These are phyloP conservation scores for Malbranchea zuffiana DNA, from an alignment of 2,329 filamentous ascomycete species.

Conservation along the genomic window DNA sequence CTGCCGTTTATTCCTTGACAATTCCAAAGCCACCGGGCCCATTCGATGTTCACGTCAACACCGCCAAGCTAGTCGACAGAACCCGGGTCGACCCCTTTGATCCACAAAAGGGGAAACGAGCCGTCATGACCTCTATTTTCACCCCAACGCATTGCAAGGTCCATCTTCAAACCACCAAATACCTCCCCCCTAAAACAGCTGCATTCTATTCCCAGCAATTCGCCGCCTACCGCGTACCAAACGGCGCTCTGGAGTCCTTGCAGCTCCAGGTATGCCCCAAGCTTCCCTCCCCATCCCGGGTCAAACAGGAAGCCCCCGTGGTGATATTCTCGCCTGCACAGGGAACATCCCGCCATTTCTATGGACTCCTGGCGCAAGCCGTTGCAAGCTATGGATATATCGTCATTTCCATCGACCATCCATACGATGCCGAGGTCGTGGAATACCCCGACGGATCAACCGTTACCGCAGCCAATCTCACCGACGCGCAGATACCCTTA, in stretches of 20 bases:
- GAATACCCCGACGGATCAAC: constrained; percentile 23
- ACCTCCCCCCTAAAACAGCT: constrained; percentile 24
- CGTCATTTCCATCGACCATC: constrained; percentile 28
- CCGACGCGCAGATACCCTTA: constrained; percentile 7
- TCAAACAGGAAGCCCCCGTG: too few species aligned
- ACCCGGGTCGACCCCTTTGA: too few species aligned
- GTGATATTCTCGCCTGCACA: constrained; percentile 27
- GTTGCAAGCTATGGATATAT: constrained; percentile 27
- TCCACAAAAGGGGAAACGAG: too few species aligned
- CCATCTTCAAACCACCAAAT: constrained; percentile 12
- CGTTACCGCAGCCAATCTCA: constrained; percentile 12
- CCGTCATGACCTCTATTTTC: constrained; percentile 26
- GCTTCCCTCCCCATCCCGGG: too few species aligned
- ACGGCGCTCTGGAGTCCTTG: too few species aligned
- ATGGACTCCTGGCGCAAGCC: constrained; percentile 22
- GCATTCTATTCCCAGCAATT: constrained; percentile 14
- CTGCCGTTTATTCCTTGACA: background rate
- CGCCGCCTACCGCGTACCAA: background rate
- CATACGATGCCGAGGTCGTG: constrained; percentile 27
- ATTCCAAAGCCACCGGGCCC: background rate
- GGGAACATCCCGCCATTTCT: constrained; percentile 22
- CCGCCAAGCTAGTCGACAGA: constrained; percentile 5
- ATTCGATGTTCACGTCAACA: background rate
- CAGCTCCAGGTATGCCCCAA: too few species aligned
- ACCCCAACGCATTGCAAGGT: constrained; percentile 15